Conservation (phyloP, 2,329 filamentous ascomycete genomes). For the Leptosphaerulina australis region DNA sequence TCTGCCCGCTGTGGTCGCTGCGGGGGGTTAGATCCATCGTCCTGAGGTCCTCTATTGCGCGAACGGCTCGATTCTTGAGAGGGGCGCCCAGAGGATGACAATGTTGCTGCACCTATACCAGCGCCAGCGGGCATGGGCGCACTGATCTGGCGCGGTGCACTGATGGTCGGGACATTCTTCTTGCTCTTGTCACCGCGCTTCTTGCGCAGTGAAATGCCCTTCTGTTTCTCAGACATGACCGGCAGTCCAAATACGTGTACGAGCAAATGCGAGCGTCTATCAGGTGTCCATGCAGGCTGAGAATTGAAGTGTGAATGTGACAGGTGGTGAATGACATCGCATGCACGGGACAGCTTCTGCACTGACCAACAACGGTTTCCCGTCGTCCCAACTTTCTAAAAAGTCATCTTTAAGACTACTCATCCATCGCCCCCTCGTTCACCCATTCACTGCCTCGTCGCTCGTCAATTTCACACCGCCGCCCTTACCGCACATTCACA, state of each 20-base stretch:
- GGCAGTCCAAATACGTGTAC: neutral
- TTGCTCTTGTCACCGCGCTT: slow-evolving; percentile 62
- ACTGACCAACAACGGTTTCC: neutral
- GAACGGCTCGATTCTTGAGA: slow-evolving; percentile 48
- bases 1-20: slow-evolving; percentile 53
- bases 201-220: slow-evolving; percentile 67
- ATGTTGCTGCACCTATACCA: slow-evolving; percentile 35
- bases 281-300: neutral
- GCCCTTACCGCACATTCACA: slow-evolving; percentile 11
- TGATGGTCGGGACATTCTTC: slow-evolving; percentile 58
- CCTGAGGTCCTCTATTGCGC: slow-evolving; percentile 30
- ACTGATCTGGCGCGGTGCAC: slow-evolving; percentile 62
- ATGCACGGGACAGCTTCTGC: slow-evolving; percentile 8
- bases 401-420: slow-evolving; percentile 4
- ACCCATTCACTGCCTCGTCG: slow-evolving; percentile 14
- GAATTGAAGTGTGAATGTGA: neutral
- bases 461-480: slow-evolving; percentile 8
- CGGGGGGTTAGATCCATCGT: slow-evolving; percentile 35
- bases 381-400: slow-evolving; percentile 3
- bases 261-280: neutral
- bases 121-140: slow-evolving; percentile 45
- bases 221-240: slow-evolving; percentile 57
- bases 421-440: slow-evolving; percentile 2
- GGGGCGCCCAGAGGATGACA: slow-evolving; percentile 45
- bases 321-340: slow-evolving; percentile 7